A percentile compares a stretch with the other conserved stretches of the same genome.
Conservation (phyloP, 164 flowering plant species). For the Aristolochia contorta region DNA sequence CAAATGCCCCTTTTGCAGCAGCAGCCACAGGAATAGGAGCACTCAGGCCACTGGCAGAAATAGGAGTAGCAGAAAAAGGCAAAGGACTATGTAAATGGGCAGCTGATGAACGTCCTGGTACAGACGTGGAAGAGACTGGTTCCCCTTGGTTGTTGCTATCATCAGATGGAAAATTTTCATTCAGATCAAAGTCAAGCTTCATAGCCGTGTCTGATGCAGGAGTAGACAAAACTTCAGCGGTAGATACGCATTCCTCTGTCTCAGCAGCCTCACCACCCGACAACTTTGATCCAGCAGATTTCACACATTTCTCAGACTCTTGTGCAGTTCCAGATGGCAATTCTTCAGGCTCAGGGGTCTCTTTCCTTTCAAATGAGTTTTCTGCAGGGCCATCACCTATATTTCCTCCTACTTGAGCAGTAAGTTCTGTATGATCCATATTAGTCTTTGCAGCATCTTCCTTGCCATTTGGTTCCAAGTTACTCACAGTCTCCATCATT, state of each 20-base stretch:
- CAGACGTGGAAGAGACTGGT: slow-evolving; percentile 10
- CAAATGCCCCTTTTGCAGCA: slow-evolving; percentile 81
- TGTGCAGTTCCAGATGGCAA: slow-evolving; percentile 4
- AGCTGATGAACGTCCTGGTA: slow-evolving; percentile 9
- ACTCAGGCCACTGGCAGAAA: slow-evolving; percentile 29
- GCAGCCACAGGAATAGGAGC: slow-evolving; percentile 77
- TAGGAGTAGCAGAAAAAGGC: slow-evolving; percentile 33
- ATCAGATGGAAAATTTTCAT: slow-evolving; percentile 71
- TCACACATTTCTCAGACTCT: slow-evolving; percentile 18
- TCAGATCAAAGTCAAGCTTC: slow-evolving; percentile 77
- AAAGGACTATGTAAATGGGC: slow-evolving; percentile 24
- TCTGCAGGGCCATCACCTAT: slow-evolving; percentile 1
- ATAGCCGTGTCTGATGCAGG: slow-evolving; percentile 29
- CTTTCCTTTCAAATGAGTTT: slow-evolving; percentile 1
- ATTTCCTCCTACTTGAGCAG: slow-evolving; percentile 12
- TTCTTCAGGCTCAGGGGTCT: slow-evolving; percentile 7
- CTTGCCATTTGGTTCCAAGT: slow-evolving; percentile 12
- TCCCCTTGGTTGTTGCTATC: slow-evolving; percentile 49
- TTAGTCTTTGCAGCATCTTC: slow-evolving; percentile 14
- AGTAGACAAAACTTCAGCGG: slow-evolving; percentile 20
- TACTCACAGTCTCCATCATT: slow-evolving; percentile 16
- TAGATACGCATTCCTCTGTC: slow-evolving; percentile 31
- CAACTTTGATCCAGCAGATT: slow-evolving; percentile 5
- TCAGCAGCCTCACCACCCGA: slow-evolving; percentile 22
- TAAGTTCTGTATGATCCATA: slow-evolving; percentile 9